Evolutionary conservation across 2,329 filamentous ascomycete species (phyloP).

Genomic region (Cadophora sp.): DNA sequence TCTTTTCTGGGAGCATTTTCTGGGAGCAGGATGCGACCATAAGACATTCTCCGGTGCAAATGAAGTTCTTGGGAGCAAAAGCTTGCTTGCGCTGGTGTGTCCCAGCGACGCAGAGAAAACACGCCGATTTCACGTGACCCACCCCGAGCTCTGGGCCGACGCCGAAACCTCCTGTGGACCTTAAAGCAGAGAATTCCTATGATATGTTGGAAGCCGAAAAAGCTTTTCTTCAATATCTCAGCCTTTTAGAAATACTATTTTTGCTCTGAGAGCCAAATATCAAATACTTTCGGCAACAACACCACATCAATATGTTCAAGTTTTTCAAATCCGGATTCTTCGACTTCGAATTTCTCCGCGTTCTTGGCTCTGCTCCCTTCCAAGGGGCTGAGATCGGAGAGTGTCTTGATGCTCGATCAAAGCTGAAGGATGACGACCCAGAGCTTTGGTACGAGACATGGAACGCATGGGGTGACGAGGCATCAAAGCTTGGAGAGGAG

Average conservation of each 20-base stretch:
- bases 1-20: neutral
- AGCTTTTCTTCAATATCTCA: constrained; percentile 6
- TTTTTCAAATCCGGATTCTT: constrained; percentile 45
- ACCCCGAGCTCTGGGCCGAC: constrained; percentile 5
- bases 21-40: too few relatives aligned
- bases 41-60: neutral
- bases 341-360: constrained; percentile 52
- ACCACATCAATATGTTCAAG: constrained; percentile 23
- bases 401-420: constrained; percentile 47
- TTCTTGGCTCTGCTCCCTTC: constrained; percentile 48
- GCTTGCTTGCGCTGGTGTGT: neutral
- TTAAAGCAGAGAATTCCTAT: constrained; percentile 10
- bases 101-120: constrained; percentile 12
- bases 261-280: neutral
- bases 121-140: constrained; percentile 22
- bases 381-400: constrained; percentile 52
- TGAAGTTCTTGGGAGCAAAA: neutral
- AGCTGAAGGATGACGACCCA: constrained; percentile 49
- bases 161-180: constrained; percentile 18
- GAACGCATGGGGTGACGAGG: constrained; percentile 42
- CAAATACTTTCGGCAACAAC: neutral
- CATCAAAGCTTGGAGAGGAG: constrained; percentile 47
- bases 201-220: constrained; percentile 3
- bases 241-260: neutral
- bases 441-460: constrained; percentile 51